Evolutionary conservation across 345 rosid genomes (phyloP).

Genomic region (Hibiscus syriacus): DNA sequence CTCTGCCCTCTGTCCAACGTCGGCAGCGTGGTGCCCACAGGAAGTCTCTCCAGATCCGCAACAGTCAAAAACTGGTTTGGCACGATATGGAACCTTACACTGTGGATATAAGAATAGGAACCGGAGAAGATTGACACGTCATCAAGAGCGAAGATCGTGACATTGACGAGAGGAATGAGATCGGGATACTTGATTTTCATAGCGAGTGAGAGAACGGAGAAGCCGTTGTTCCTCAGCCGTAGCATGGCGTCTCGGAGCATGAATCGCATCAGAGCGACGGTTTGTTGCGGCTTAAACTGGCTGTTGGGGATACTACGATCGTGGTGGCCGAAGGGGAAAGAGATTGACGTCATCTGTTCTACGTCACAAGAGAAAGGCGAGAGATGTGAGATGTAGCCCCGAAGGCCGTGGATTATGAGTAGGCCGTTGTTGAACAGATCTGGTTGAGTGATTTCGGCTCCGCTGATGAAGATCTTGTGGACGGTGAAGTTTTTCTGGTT

Average conservation of each 20-base stretch:
- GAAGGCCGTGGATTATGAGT: slow-evolving; percentile 50
- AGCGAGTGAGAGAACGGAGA: slow-evolving; percentile 46
- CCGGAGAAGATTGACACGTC: slow-evolving; percentile 49
- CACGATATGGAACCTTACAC: slow-evolving; percentile 50
- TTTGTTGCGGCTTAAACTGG: neutral
- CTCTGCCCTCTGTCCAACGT: too few relatives aligned
- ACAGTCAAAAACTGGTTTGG: slow-evolving; percentile 35
- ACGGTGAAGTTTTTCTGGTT: slow-evolving; percentile 18
- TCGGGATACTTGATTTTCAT: slow-evolving; percentile 43
- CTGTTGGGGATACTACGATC: neutral
- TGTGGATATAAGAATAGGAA: slow-evolving; percentile 43
- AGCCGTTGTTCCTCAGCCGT: slow-evolving; percentile 53
- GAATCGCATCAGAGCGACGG: slow-evolving; percentile 37
- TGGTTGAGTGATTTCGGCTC: slow-evolving; percentile 52
- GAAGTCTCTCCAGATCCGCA: slow-evolving; percentile 34
- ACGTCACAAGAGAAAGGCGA: too few relatives aligned
- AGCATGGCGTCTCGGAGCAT: slow-evolving; percentile 57
- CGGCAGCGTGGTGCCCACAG: slow-evolving; percentile 29
- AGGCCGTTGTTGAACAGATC: slow-evolving; percentile 57
- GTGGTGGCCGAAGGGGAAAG: slow-evolving; percentile 26
- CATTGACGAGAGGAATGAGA: slow-evolving; percentile 34
- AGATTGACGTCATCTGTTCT: slow-evolving; percentile 35
- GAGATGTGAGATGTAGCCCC: too few relatives aligned
- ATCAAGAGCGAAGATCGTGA: slow-evolving; percentile 51
- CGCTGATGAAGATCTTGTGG: slow-evolving; percentile 40